Evolutionary conservation across 176 grass and related monocot genomes (phyloP).

Genomic region (Rhynchospora pubera): DNA sequence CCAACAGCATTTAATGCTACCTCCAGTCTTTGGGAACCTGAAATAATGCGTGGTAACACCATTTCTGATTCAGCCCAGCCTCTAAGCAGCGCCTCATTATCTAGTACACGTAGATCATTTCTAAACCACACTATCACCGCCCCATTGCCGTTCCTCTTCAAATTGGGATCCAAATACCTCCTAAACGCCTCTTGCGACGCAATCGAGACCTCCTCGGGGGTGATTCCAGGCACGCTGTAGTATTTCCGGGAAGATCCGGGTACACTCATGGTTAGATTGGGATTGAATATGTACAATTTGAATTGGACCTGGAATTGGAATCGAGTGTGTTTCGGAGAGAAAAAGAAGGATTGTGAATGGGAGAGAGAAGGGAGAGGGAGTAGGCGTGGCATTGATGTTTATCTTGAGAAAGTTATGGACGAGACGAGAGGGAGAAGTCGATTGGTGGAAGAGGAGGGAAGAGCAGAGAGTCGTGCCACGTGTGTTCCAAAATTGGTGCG

Average conservation of each 20-base stretch:
- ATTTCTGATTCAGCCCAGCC: constrained; percentile 53
- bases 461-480: constrained; percentile 34
- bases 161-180: constrained; percentile 27
- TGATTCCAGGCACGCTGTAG: constrained; percentile 45
- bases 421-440: not conserved
- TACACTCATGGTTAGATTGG: constrained; percentile 24
- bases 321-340: constrained; percentile 5
- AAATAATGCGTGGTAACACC: constrained; percentile 74
- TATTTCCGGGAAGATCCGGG: constrained; percentile 1
- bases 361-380: constrained; percentile 24
- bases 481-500: not conserved
- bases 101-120: constrained; percentile 70
- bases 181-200: constrained; percentile 40
- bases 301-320: not conserved
- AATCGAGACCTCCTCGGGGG: constrained; percentile 19
- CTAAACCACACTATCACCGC: constrained; percentile 73
- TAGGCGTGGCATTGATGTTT: constrained; percentile 36
- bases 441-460: constrained; percentile 38
- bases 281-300: constrained; percentile 13
- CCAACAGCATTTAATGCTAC: constrained; percentile 12
- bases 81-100: constrained; percentile 55
- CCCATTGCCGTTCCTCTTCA: constrained; percentile 36
- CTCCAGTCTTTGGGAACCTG: constrained; percentile 83
- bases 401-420: constrained; percentile 21
- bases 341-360: constrained; percentile 27